Conservation (phyloP, 306 rosid species). For the Cucurbita ficifolia region DNA sequence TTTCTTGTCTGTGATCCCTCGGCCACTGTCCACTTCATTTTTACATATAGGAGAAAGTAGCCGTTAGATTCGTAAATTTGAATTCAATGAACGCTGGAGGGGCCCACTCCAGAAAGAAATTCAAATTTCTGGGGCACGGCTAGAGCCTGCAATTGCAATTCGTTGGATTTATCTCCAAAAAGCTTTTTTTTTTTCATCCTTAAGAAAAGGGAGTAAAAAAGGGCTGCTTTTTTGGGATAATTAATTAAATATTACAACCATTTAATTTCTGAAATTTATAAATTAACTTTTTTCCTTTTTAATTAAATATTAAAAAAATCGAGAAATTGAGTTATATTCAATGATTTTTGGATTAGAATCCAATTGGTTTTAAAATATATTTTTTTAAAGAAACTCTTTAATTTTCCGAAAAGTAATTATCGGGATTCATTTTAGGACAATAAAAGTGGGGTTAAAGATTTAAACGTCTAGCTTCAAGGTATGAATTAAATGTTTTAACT, state of each 20-base stretch:
- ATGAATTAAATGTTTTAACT: too few species aligned
- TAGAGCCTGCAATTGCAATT: not conserved
- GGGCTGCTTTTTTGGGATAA: not conserved
- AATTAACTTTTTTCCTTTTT: too few species aligned
- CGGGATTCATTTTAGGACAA: too few species aligned
- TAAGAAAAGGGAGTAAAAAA: not conserved
- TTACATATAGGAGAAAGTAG: conserved; percentile 11
- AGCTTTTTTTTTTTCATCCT: not conserved
- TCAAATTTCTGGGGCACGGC: conserved; percentile 1
- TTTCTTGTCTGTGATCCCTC: conserved; percentile 3
- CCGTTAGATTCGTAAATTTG: conserved; percentile 15
- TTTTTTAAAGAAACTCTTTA: not conserved
- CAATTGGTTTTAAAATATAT: too few species aligned
- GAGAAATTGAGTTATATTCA: too few species aligned
- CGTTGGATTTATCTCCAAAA: not conserved
- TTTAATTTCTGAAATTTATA: not conserved
- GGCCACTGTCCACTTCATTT: conserved; percentile 10
- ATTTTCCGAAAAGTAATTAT: too few species aligned
- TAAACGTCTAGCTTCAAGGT: too few species aligned
- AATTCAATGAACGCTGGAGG: conserved; percentile 6
- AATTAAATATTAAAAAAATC: too few species aligned
- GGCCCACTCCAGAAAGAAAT: not conserved
- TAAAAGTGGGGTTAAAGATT: too few species aligned
- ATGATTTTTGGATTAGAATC: too few species aligned
- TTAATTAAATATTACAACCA: not conserved